Evolutionary conservation across 441 rosid genomes (phyloP).

Genomic region (Arabidopsis lyrata): DNA sequence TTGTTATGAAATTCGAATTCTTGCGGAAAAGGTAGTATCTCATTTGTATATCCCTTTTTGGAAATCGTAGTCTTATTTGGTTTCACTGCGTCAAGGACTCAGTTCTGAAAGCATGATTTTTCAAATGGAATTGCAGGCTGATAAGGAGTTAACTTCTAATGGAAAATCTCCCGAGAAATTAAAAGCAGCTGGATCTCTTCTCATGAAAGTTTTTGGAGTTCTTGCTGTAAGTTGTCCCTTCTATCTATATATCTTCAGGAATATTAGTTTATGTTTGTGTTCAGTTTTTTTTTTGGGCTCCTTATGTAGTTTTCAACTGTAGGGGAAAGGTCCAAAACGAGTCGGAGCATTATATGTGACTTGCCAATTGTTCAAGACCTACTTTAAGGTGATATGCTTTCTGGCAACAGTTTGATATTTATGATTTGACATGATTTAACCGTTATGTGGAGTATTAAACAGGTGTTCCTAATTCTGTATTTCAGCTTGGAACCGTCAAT

Average conservation of each 20-base stretch:
- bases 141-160: conserved; percentile 70
- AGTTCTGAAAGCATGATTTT: conserved; percentile 7
- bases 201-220: conserved; percentile 94
- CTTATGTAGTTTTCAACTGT: conserved; percentile 33
- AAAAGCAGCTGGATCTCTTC: conserved; percentile 94
- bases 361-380: conserved; percentile 91
- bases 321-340: conserved; percentile 97
- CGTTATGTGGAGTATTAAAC: conserved; percentile 18
- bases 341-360: conserved; percentile 96
- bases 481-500: conserved; percentile 97
- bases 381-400: conserved; percentile 75
- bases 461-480: conserved; percentile 15
- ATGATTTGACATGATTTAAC: conserved; percentile 7
- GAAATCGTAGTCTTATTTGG: conserved; percentile 1
- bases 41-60: neutral
- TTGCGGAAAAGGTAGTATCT: conserved; percentile 31
- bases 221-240: conserved; percentile 76
- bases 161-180: conserved; percentile 94
- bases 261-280: neutral
- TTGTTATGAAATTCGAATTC: conserved; percentile 59
- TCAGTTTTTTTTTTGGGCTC: conserved; percentile 28
- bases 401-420: conserved; percentile 2
- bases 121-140: conserved; percentile 63
- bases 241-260: conserved; percentile 10
- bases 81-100: neutral